Conservation (phyloP, 2,329 filamentous ascomycete species). For the Pestalotiopsis sp. region DNA sequence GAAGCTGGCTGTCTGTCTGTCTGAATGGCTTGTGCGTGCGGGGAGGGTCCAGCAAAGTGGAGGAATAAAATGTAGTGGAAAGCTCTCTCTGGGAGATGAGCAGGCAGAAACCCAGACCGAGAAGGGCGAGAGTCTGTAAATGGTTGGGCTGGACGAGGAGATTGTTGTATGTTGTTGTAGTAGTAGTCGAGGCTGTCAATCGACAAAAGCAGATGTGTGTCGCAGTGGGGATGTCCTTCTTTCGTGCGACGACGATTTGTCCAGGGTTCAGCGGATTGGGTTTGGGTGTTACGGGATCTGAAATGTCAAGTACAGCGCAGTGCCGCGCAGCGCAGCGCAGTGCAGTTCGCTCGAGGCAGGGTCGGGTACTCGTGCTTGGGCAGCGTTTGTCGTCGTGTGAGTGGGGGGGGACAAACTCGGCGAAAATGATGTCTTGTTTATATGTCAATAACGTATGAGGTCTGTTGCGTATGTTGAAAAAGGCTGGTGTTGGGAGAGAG, state of each 20-base stretch:
- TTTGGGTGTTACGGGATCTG: background rate
- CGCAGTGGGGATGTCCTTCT: constrained; percentile 6
- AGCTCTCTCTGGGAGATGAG: background rate
- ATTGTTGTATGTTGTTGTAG: background rate
- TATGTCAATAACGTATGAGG: background rate
- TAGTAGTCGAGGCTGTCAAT: background rate
- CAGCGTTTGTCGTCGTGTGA: background rate
- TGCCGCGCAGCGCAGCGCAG: background rate
- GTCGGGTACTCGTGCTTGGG: background rate
- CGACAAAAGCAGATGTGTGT: background rate
- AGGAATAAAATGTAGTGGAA: background rate
- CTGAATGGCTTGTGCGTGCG: background rate
- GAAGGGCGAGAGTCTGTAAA: background rate
- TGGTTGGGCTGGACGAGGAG: background rate
- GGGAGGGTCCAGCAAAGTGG: background rate
- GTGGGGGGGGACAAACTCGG: background rate
- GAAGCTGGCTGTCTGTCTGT: background rate
- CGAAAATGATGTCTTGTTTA: background rate
- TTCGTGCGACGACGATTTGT: background rate
- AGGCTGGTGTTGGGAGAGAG: background rate
- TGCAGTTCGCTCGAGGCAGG: background rate
- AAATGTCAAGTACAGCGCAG: background rate
- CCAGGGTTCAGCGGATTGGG: background rate
- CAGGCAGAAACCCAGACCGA: background rate
- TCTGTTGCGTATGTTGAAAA: background rate